Percentiles rank a stretch among this genome's conserved stretches.
Evolutionary conservation across 2,329 filamentous ascomycete species (phyloP).

Genomic region (Xylariomycetidae sp.): DNA sequence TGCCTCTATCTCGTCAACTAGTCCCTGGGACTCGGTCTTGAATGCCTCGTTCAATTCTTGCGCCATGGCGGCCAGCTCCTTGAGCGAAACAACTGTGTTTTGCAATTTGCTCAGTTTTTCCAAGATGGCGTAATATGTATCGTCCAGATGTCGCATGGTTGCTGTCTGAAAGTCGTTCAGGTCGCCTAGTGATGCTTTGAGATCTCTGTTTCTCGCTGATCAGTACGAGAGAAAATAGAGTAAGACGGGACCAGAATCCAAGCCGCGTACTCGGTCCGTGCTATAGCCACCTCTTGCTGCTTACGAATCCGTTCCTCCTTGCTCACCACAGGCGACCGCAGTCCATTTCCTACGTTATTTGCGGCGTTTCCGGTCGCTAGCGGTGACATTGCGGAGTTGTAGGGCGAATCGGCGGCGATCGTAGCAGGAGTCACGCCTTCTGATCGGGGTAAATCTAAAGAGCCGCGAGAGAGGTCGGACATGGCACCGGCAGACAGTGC

Average conservation of each 20-base stretch:
- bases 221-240: conserved; percentile 15
- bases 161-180: conserved; percentile 57
- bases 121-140: conserved; percentile 69
- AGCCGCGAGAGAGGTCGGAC: conserved; percentile 30
- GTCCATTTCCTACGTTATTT: conserved; percentile 14
- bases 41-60: conserved; percentile 56
- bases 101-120: conserved; percentile 64
- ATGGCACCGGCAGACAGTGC: conserved; percentile 23
- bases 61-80: conserved; percentile 61
- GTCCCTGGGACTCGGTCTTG: conserved; percentile 50
- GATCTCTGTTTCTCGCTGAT: conserved; percentile 33
- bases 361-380: conserved; percentile 19
- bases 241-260: too few species aligned
- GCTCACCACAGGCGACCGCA: conserved; percentile 17
- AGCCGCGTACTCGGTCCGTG: conserved; percentile 36
- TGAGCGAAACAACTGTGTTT: conserved; percentile 58
- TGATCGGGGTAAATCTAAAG: conserved; percentile 41
- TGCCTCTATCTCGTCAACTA: conserved; percentile 54
- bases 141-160: conserved; percentile 63
- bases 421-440: conserved; percentile 39
- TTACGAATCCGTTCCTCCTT: conserved; percentile 36
- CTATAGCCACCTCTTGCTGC: conserved; percentile 36
- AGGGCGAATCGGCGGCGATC: conserved; percentile 38
- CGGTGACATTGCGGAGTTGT: conserved; percentile 36
- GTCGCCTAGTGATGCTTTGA: conserved; percentile 47